Percentiles rank a stretch among this genome's conserved stretches.
These are phyloP conservation scores for Primulina eburnea DNA, from an alignment of 257 asterid species.

Conservation along the genomic window DNA sequence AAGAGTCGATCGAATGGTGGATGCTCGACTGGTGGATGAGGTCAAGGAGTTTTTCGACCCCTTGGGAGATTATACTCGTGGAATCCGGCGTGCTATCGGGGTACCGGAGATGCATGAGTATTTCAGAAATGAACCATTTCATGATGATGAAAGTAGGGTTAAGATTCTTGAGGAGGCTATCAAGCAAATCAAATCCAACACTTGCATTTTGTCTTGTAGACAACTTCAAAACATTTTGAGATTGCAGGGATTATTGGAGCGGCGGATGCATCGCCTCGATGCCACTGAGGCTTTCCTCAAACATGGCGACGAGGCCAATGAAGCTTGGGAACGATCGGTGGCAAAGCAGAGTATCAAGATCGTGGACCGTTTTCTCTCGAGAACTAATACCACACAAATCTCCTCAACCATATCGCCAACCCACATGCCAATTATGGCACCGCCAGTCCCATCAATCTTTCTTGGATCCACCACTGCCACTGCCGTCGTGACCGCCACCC, in stretches of 20 bases:
- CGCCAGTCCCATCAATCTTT: conserved; percentile 20
- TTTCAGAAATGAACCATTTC: conserved; percentile 29
- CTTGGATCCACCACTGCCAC: conserved; percentile 24
- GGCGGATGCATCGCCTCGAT: conserved; percentile 53
- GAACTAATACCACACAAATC: conserved; percentile 22
- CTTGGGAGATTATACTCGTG: conserved; percentile 46
- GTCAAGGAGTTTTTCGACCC: conserved; percentile 49
- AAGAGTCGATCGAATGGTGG: conserved; percentile 68
- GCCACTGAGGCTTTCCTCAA: conserved; percentile 68
- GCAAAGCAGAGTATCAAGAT: conserved; percentile 45
- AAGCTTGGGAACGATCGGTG: conserved; percentile 64
- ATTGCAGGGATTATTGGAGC: conserved; percentile 42
- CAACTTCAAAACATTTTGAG: conserved; percentile 55
- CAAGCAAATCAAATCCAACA: conserved; percentile 56
- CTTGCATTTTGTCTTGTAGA: conserved; percentile 43
- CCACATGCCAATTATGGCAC: conserved; percentile 22
- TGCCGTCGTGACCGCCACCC: conserved; percentile 49
- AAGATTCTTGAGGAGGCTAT: conserved; percentile 44
- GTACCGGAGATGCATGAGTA: conserved; percentile 65
- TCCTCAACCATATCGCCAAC: conserved; percentile 31
- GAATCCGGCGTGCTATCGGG: conserved; percentile 73
- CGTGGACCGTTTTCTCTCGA: conserved; percentile 42
- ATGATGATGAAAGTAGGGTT: conserved; percentile 20
- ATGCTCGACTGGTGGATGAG: conserved; percentile 57
- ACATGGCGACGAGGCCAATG: conserved; percentile 40